Conservation (phyloP, 1,284 basidiomycete species). For the Pisolithus thermaeus region DNA sequence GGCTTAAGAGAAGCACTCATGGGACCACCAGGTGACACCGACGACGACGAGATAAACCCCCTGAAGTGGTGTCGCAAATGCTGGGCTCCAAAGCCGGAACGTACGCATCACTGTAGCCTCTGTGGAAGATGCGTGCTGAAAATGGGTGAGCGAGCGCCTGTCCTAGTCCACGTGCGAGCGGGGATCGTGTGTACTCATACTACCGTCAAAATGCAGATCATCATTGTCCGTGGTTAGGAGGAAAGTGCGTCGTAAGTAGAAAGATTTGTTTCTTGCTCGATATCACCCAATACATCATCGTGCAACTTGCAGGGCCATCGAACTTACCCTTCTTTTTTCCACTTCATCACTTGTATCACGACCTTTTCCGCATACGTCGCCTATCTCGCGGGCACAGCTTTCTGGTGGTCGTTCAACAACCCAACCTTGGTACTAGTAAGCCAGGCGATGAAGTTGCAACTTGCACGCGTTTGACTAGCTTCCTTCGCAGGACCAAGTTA, state of each 20-base stretch:
- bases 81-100: constrained; percentile 75
- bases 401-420: constrained; percentile 65
- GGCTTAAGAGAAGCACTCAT: constrained; percentile 58
- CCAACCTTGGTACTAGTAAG: constrained; percentile 50
- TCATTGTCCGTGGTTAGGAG: constrained; percentile 84
- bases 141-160: constrained; percentile 54
- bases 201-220: constrained; percentile 54
- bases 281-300: not conserved
- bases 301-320: constrained; percentile 59
- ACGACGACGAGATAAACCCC: constrained; percentile 46
- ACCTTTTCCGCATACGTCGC: constrained; percentile 61
- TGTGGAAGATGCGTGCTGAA: constrained; percentile 81
- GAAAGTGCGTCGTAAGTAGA: constrained; percentile 66
- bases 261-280: not conserved
- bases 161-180: constrained; percentile 5
- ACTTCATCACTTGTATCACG: constrained; percentile 69
- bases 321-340: constrained; percentile 82
- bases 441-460: constrained; percentile 5
- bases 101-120: constrained; percentile 76
- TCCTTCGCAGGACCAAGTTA: constrained; percentile 46
- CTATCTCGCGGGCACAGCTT: constrained; percentile 48
- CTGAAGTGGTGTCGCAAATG: constrained; percentile 74
- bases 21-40: constrained; percentile 31
- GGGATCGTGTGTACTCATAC: constrained; percentile 10
- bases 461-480: constrained; percentile 5